Evolutionary conservation across 208 protist genomes (phyloP).

Genomic region (Strigomonas culicis): DNA sequence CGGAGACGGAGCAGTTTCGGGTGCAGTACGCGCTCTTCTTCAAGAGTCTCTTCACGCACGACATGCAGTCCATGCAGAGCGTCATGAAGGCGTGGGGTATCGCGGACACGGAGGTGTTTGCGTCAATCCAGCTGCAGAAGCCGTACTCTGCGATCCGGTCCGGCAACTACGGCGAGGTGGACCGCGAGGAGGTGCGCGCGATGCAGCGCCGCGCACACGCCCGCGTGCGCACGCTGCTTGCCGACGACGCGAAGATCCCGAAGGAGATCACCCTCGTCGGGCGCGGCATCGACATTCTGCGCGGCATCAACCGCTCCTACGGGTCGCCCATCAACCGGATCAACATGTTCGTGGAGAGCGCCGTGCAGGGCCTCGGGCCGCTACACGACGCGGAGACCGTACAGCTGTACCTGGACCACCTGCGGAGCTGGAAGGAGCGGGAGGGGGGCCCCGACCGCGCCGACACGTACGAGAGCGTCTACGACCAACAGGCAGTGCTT

Average conservation of each 20-base stretch:
- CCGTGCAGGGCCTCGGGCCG: slow-evolving; percentile 52
- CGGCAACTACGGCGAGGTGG: slow-evolving; percentile 67
- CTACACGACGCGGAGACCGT: slow-evolving; percentile 52
- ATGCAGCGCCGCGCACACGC: slow-evolving; percentile 49
- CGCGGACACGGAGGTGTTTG: slow-evolving; percentile 61
- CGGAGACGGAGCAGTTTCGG: slow-evolving; percentile 66
- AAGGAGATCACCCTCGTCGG: slow-evolving; percentile 70
- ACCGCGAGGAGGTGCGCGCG: slow-evolving; percentile 46
- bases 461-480: slow-evolving; percentile 40
- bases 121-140: slow-evolving; percentile 75
- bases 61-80: slow-evolving; percentile 45
- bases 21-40: slow-evolving; percentile 79
- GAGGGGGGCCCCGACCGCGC: neutral
- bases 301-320: slow-evolving; percentile 76
- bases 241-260: slow-evolving; percentile 53
- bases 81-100: slow-evolving; percentile 74
- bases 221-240: slow-evolving; percentile 40
- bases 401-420: slow-evolving; percentile 37
- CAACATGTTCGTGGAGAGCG: slow-evolving; percentile 69
- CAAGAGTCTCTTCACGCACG: slow-evolving; percentile 64
- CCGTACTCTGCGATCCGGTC: slow-evolving; percentile 41
- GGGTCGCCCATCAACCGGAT: slow-evolving; percentile 73
- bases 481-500: slow-evolving; percentile 26
- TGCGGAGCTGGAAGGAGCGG: slow-evolving; percentile 17
- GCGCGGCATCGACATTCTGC: slow-evolving; percentile 77